phyloP scores from a whole-genome alignment of 306 rosid species.

The Rosa persica region DNA sequence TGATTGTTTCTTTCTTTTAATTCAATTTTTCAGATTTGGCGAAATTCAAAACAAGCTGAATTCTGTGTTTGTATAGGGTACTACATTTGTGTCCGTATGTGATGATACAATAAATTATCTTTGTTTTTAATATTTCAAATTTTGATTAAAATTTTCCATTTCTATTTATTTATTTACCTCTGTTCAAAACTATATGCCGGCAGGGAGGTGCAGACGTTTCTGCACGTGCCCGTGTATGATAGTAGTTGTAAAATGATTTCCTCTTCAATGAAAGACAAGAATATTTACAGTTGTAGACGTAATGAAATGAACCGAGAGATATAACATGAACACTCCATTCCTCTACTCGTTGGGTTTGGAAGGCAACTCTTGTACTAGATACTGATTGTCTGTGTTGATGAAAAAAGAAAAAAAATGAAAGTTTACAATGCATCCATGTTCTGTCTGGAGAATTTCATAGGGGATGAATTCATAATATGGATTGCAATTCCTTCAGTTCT shows the following conservation, averaged over 20 bases:
- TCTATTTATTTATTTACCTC: neutral
- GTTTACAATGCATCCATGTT: neutral
- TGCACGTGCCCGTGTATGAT: too few relatives aligned
- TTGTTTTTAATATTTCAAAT: neutral
- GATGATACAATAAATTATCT: slow-evolving; percentile 33
- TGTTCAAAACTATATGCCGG: neutral
- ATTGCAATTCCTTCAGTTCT: slow-evolving; percentile 65
- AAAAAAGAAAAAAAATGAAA: neutral
- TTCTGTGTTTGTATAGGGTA: slow-evolving; percentile 8
- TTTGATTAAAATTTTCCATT: neutral
- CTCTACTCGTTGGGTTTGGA: neutral
- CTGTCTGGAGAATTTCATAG: neutral
- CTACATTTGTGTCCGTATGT: slow-evolving; percentile 26
- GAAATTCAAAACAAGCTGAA: neutral
- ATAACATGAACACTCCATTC: neutral
- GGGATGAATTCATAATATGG: slow-evolving; percentile 48
- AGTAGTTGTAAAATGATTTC: too few relatives aligned
- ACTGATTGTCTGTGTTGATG: neutral
- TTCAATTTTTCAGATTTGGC: neutral
- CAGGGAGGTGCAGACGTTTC: too few relatives aligned
- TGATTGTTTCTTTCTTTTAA: neutral
- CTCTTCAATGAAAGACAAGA: neutral
- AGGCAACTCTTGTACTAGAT: neutral
- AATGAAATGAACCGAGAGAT: too few relatives aligned
- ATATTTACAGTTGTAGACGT: neutral